Conservation (phyloP, 1,284 basidiomycete species). For the Quambalaria eucalypti region DNA sequence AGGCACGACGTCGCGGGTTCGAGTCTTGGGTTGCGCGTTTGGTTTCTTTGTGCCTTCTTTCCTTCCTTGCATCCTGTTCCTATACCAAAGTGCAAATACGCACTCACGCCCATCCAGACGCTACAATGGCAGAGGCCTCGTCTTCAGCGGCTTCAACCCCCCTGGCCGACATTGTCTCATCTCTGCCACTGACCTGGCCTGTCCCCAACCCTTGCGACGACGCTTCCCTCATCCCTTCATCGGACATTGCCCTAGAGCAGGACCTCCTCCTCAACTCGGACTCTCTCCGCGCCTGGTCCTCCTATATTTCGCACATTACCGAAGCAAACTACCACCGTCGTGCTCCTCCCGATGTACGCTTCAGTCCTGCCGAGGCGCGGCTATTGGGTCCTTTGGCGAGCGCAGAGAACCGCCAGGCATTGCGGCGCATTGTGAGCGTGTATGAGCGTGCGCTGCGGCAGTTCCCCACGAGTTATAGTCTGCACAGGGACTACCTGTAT, state of each 20-base stretch:
- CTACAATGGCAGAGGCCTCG: neutral
- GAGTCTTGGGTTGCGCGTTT: too few relatives aligned
- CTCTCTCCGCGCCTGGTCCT: conserved; percentile 84
- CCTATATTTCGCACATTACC: conserved; percentile 68
- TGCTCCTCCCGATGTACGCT: conserved; percentile 48
- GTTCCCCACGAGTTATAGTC: conserved; percentile 81
- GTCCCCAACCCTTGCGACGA: conserved; percentile 71
- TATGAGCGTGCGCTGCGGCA: conserved; percentile 84
- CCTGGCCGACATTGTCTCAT: neutral
- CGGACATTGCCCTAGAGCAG: conserved; percentile 81
- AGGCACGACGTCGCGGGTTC: too few relatives aligned
- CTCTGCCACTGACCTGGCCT: conserved; percentile 72
- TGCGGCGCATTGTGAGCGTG: conserved; percentile 76
- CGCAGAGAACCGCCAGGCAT: conserved; percentile 61
- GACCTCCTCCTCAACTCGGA: conserved; percentile 86
- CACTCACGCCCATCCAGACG: neutral
- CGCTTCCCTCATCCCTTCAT: conserved; percentile 63
- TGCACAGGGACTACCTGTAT: conserved; percentile 87
- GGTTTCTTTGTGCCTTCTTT: too few relatives aligned
- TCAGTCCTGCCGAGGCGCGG: conserved; percentile 50
- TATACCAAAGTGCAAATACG: too few relatives aligned
- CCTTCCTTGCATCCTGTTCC: too few relatives aligned
- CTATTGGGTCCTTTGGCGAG: conserved; percentile 58
- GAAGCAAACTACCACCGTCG: conserved; percentile 55
- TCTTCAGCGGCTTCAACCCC: neutral